These are phyloP conservation scores for Sugiyamaella xylanicola DNA, from an alignment of 1,139 yeast genomes.

Conservation along the genomic window DNA sequence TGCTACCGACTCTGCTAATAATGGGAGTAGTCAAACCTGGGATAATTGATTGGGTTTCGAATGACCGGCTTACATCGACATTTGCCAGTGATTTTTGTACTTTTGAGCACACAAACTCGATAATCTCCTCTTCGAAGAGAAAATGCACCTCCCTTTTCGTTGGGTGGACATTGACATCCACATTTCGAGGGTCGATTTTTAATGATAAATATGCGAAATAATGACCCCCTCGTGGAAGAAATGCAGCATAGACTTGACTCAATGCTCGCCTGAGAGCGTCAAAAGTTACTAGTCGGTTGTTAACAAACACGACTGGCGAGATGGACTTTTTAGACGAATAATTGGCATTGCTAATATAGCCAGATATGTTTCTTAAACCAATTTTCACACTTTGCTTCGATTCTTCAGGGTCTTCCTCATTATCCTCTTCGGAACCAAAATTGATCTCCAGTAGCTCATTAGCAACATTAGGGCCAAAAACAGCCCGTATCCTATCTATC, in stretches of 20 bases:
- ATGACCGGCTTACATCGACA: constrained; percentile 72
- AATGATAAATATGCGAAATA: constrained; percentile 79
- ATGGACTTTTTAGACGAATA: constrained; percentile 67
- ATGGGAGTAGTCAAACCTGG: constrained; percentile 31
- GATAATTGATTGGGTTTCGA: constrained; percentile 62
- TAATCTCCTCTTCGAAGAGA: constrained; percentile 81
- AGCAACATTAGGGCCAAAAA: constrained; percentile 74
- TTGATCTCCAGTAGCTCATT: constrained; percentile 59
- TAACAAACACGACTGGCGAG: constrained; percentile 73
- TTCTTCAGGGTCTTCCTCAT: not conserved
- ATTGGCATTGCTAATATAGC: constrained; percentile 72
- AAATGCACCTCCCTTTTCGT: constrained; percentile 92
- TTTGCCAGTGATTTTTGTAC: constrained; percentile 56
- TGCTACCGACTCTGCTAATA: not conserved
- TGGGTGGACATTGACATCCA: constrained; percentile 96
- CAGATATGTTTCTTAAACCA: constrained; percentile 57
- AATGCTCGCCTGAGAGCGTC: constrained; percentile 78
- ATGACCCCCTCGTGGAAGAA: constrained; percentile 76
- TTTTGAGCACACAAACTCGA: constrained; percentile 56
- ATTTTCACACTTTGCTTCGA: constrained; percentile 30
- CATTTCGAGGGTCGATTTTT: constrained; percentile 61
- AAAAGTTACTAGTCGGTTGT: constrained; percentile 77
- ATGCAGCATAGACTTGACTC: constrained; percentile 60
- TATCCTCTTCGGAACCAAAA: constrained; percentile 27
- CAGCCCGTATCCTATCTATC: constrained; percentile 67